Base-by-base conservation (phyloP, 1,284 basidiomycete species). In the Ganoderma resinaceum region DNA sequence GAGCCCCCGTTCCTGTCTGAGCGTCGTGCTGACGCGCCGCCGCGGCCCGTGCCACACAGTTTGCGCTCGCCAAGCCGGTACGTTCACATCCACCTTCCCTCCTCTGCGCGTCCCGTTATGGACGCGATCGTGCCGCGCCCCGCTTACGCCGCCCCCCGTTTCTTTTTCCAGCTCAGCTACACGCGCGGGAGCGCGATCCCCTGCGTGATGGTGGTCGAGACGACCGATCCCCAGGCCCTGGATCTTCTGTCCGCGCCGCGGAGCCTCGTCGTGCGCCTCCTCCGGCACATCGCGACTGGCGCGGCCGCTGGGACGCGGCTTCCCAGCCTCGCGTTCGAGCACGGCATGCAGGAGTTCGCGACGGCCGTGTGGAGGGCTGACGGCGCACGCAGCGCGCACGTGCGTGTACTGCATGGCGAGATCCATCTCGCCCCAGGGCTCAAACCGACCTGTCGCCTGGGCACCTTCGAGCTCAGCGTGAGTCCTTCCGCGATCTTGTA, bases 141-240 rank as follows among this genome's bases (percentile, higher is more conserved):
- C 46, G 46, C 46, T 72, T 42, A 57, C 4, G 53, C 29, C 61
- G 31, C 46, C 3, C 33, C 12, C 23, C 46, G n/a, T n/a, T 23
- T 18, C 20, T 46, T 5, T n/a, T n/a, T 43, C 18, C 57, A 76
- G 76, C 66, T 78, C 29, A 73, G 69, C 57, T 78, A 76, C 63
- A 75, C 76, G n/a, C 69, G 75, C 62, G 76, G 76, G 33, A 74
- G 72, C 31, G 73, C 70, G 3, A 74, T 78, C 26, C 76, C 76
- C 9, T 74, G 75, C 49, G 61, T 70, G 37, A 63, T 76, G 46
- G 66, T 68, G 12, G 66, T 76, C 52, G 69, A 74, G 61, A 73
- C 75, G 23, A 40, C 64, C 40, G 76, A 78, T 67, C 67, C 70
- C n/a, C 76, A 77, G 55, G 76, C 73, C 18, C 70, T 78, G 20